Evolutionary conservation across 345 rosid species (phyloP), one percentile per base, ranked within the genome.

Genomic region (Pistacia vera): DNA sequence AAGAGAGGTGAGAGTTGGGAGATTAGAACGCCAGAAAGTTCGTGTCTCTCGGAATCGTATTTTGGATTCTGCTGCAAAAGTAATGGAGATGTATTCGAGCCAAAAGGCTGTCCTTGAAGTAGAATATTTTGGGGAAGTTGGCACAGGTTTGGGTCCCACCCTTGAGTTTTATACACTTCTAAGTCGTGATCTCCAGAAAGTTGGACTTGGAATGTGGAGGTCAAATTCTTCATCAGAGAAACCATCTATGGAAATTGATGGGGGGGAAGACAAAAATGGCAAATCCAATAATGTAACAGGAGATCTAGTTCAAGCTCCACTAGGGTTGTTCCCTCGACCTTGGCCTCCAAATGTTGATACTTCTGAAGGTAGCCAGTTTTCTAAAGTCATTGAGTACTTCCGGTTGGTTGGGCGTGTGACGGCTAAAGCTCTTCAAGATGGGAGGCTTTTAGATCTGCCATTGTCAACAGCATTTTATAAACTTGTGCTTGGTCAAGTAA

Each of bases 371-470:
- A 88, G 89, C 80, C 90, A 82, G 76, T 85, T 97, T 18, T 80
- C 74, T 71, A 94, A 90, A 85, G 97, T 84, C 18, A 70, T 85
- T 59, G 98, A 94, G 73, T 86, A 97, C 80, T 97, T 97, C 85
- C 90, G 96, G 61, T 83, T 97, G 79, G 83, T 92, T 83, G 99
- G 99, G 66, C 98, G 98, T 71, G 94, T 91, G 76, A 91, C 92
- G 94, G 98, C 99, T 38, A 97, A 97, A 87, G 98, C 99, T 83
- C 97, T 97, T 86, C 99, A 97, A 87, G 99, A 97, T 83, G 99
- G 99, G 68, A 88, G 99, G 71, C 92, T 97, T 74, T 77, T 97
- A 85, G 99, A 97, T 81, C 81, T 97, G 75, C 92, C 98, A 51
- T 76, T 97, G 74, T 92, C 97, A 7, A 83, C 93, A 22, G 86